Percentiles rank a stretch among this genome's conserved stretches.
Conservation (phyloP, 2,329 filamentous ascomycete genomes). For the Penicillium corylophilum region DNA sequence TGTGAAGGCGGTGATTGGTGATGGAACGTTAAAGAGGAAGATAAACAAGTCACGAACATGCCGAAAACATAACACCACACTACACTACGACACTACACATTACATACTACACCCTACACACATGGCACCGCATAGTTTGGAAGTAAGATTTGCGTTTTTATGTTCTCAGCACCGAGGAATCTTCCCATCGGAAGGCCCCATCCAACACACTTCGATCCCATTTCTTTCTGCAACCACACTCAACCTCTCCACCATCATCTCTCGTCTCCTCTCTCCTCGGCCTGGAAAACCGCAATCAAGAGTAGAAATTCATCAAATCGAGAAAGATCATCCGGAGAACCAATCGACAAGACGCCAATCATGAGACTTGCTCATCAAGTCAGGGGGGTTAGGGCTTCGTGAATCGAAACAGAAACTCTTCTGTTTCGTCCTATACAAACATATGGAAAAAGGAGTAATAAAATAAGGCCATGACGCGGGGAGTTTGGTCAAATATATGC, state of each 20-base stretch:
- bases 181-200: constrained; percentile 19
- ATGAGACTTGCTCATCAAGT: constrained; percentile 37
- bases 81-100: too few species aligned
- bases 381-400: constrained; percentile 38
- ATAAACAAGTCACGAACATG: background rate
- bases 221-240: constrained; percentile 29
- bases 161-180: constrained; percentile 26
- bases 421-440: constrained; percentile 44
- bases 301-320: constrained; percentile 29
- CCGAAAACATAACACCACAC: background rate
- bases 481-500: constrained; percentile 39
- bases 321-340: constrained; percentile 36
- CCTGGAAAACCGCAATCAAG: constrained; percentile 29
- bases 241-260: constrained; percentile 22
- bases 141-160: constrained; percentile 24
- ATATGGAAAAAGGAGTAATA: constrained; percentile 19
- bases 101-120: background rate
- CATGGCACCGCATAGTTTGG: background rate
- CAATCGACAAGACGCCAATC: constrained; percentile 44
- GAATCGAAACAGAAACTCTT: constrained; percentile 25
- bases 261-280: constrained; percentile 35
- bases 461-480: constrained; percentile 30
- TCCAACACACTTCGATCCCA: constrained; percentile 21
- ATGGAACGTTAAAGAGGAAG: background rate
- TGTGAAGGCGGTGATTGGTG: constrained; percentile 10